Conservation (phyloP, 2,329 filamentous ascomycete genomes). For the Parafenestella ontariensis region DNA sequence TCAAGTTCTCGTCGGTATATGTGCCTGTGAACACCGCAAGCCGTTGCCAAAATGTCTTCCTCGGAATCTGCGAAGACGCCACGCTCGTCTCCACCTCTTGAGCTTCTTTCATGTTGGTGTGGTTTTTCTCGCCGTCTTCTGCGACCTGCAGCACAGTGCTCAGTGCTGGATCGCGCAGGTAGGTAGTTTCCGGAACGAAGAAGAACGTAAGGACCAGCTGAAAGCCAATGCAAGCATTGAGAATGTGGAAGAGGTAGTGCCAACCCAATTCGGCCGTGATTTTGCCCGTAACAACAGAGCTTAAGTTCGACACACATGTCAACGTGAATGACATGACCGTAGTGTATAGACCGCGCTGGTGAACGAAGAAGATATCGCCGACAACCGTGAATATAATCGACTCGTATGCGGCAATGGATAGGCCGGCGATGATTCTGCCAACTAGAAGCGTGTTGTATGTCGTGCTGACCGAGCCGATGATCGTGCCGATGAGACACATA, state of each 20-base stretch:
- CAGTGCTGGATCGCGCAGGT: slow-evolving; percentile 42
- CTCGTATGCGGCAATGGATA: too few relatives aligned
- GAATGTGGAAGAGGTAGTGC: slow-evolving; percentile 54
- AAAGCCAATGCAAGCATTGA: slow-evolving; percentile 54
- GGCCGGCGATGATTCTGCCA: too few relatives aligned
- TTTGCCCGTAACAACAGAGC: slow-evolving; percentile 37
- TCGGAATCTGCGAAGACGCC: slow-evolving; percentile 12
- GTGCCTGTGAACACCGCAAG: slow-evolving; percentile 47
- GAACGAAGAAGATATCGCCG: too few relatives aligned
- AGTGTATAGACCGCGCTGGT: too few relatives aligned
- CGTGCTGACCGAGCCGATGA: too few relatives aligned
- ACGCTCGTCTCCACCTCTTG: not conserved
- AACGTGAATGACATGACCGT: slow-evolving; percentile 41
- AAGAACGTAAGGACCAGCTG: slow-evolving; percentile 54
- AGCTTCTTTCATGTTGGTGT: not conserved
- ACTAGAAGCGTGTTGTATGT: too few relatives aligned
- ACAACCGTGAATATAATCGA: too few relatives aligned
- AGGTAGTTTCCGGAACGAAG: slow-evolving; percentile 59
- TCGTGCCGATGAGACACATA: too few relatives aligned
- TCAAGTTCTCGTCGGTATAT: slow-evolving; percentile 43
- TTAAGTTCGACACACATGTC: slow-evolving; percentile 37
- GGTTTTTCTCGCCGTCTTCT: slow-evolving; percentile 6
- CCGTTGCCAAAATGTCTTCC: slow-evolving; percentile 44
- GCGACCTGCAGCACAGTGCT: slow-evolving; percentile 7
- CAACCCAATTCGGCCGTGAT: slow-evolving; percentile 39